phyloP scores from a whole-genome alignment of 495 filamentous ascomycete species.

The Neurospora sp. region DNA sequence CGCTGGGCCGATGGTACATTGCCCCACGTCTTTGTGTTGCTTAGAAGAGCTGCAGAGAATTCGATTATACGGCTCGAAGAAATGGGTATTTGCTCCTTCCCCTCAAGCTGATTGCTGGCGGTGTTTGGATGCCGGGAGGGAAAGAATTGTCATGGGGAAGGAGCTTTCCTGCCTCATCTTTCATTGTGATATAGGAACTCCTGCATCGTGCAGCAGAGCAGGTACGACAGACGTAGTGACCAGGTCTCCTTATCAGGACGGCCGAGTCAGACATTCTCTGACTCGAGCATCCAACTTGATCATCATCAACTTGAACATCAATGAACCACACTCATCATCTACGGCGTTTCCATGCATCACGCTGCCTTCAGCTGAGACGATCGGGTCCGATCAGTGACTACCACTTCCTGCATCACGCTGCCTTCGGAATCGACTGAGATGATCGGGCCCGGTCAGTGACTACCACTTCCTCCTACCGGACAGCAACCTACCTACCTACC shows the following conservation, averaged over 20 bases:
- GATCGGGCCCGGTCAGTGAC: background rate
- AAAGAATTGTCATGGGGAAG: background rate
- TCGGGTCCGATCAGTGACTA: background rate
- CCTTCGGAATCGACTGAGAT: background rate
- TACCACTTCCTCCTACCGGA: background rate
- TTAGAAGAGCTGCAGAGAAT: too few species aligned
- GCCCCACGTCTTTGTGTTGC: too few species aligned
- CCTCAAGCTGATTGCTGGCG: too few species aligned
- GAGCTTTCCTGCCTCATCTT: background rate
- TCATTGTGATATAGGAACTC: background rate
- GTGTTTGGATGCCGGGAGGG: background rate
- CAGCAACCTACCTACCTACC: background rate
- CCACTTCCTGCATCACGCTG: background rate
- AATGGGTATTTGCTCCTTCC: too few species aligned
- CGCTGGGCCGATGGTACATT: too few species aligned
- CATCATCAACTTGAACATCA: background rate
- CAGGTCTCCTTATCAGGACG: too few species aligned
- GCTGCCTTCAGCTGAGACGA: background rate
- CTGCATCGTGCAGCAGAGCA: background rate
- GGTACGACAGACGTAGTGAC: background rate
- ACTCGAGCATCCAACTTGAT: background rate
- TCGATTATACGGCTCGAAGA: too few species aligned
- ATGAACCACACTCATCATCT: background rate
- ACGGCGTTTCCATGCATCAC: background rate
- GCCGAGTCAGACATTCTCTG: background rate